Percentiles rank a stretch among this genome's conserved stretches.
Evolutionary conservation across 371 early-diverging fungal species (phyloP).

Genomic region (Mucor plumbeus): DNA sequence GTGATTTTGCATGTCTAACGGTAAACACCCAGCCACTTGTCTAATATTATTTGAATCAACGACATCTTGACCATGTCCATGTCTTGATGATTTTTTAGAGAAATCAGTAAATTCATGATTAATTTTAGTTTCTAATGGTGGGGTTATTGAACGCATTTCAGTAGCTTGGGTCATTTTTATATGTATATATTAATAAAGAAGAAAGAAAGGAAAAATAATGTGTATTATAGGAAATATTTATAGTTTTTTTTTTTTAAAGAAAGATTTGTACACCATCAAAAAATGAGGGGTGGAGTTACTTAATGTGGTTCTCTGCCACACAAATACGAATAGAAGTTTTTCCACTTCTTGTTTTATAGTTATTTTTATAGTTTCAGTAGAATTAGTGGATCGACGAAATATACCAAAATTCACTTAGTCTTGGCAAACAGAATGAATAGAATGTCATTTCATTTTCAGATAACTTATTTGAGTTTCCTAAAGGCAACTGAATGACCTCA

Average conservation of each 20-base stretch:
- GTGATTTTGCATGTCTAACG: constrained; percentile 45
- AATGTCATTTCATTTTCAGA: not conserved
- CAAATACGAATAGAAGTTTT: not conserved
- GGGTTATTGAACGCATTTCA: constrained; percentile 19
- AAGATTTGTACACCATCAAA: constrained; percentile 1
- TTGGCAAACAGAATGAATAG: constrained; percentile 5
- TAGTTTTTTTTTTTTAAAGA: constrained; percentile 2
- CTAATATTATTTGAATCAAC: constrained; percentile 37
- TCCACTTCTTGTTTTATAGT: not conserved
- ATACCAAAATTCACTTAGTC: not conserved
- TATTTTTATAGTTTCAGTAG: not conserved
- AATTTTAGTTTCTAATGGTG: constrained; percentile 11
- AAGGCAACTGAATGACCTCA: not conserved
- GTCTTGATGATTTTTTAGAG: constrained; percentile 27
- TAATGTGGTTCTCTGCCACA: constrained; percentile 4
- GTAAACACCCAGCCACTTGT: constrained; percentile 63
- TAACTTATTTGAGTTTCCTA: not conserved
- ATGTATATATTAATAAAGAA: not conserved
- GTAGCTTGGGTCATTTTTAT: not conserved
- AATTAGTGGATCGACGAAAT: not conserved
- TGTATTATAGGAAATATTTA: constrained; percentile 9
- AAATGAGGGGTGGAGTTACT: not conserved
- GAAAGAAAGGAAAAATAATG: not conserved
- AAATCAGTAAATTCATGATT: constrained; percentile 12
- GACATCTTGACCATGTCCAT: constrained; percentile 36